phyloP scores from a whole-genome alignment of 768 basidiomycete genomes.

The Naganishia friedmannii region DNA sequence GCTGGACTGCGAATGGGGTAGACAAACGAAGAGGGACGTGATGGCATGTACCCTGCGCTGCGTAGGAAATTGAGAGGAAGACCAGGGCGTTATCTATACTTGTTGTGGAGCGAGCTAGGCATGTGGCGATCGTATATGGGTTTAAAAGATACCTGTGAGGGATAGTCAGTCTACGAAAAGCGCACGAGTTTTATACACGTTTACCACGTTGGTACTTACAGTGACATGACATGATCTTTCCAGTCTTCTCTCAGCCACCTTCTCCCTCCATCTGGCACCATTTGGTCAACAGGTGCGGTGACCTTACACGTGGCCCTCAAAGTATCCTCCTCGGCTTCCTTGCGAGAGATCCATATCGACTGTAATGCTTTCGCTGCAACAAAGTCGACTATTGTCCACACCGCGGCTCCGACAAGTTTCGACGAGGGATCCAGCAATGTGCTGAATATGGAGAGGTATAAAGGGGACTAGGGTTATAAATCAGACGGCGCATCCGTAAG shows the following conservation, averaged over 20 bases:
- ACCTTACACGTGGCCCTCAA: too few species aligned
- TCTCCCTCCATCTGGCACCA: too few species aligned
- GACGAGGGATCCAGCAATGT: constrained; percentile 62
- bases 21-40: background rate
- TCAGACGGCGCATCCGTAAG: constrained; percentile 2
- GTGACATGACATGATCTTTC: constrained; percentile 64
- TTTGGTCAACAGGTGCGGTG: too few species aligned
- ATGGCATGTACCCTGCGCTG: constrained; percentile 60
- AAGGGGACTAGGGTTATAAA: constrained; percentile 64
- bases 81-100: constrained; percentile 73
- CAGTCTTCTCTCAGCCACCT: constrained; percentile 53
- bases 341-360: constrained; percentile 66
- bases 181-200: background rate
- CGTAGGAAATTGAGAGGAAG: constrained; percentile 67
- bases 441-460: constrained; percentile 73
- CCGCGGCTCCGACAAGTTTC: constrained; percentile 56
- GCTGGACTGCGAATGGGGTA: background rate
- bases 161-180: background rate
- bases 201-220: constrained; percentile 58
- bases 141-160: constrained; percentile 78
- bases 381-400: constrained; percentile 69
- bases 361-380: constrained; percentile 68
- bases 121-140: constrained; percentile 78
- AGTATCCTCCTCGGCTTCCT: constrained; percentile 55
- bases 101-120: constrained; percentile 76